Conservation (phyloP, 129 eudicot genomes). For the Kitagawia praeruptora region DNA sequence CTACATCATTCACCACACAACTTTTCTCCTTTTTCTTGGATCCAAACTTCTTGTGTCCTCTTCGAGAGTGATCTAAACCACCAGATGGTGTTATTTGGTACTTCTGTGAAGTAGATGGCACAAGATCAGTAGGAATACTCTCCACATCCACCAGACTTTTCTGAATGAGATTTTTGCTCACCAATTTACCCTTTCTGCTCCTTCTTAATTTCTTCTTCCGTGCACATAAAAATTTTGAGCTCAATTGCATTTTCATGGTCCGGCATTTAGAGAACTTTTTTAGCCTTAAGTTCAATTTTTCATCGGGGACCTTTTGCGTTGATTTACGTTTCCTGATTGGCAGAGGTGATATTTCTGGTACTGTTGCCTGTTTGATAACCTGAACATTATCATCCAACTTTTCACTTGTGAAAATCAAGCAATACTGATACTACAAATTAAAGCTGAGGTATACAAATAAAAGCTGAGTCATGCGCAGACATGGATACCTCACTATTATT, state of each 20-base stretch:
- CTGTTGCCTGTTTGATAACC: slow-evolving; percentile 9
- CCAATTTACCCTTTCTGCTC: slow-evolving; percentile 10
- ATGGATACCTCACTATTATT: not conserved
- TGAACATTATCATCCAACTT: not conserved
- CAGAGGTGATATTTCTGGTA: not conserved
- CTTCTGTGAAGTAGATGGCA: slow-evolving; percentile 43
- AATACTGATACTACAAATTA: not conserved
- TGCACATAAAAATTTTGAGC: slow-evolving; percentile 37
- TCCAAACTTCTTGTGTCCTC: slow-evolving; percentile 7
- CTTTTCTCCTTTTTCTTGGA: slow-evolving; percentile 21
- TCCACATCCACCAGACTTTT: slow-evolving; percentile 15
- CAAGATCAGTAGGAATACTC: slow-evolving; percentile 18
- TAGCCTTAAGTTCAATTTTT: slow-evolving; percentile 16
- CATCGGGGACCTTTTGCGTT: slow-evolving; percentile 17
- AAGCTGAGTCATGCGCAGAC: not conserved
- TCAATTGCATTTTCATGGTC: slow-evolving; percentile 33
- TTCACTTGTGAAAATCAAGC: not conserved
- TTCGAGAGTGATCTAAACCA: slow-evolving; percentile 2
- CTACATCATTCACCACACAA: slow-evolving; percentile 3
- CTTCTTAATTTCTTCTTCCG: slow-evolving; percentile 39
- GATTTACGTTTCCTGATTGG: slow-evolving; percentile 9
- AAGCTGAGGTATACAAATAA: not conserved
- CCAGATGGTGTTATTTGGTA: not conserved
- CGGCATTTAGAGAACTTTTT: slow-evolving; percentile 28
- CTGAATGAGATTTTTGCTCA: slow-evolving; percentile 5